Base-by-base conservation (phyloP, 768 basidiomycete species). In the Panaeolus papilionaceus region DNA sequence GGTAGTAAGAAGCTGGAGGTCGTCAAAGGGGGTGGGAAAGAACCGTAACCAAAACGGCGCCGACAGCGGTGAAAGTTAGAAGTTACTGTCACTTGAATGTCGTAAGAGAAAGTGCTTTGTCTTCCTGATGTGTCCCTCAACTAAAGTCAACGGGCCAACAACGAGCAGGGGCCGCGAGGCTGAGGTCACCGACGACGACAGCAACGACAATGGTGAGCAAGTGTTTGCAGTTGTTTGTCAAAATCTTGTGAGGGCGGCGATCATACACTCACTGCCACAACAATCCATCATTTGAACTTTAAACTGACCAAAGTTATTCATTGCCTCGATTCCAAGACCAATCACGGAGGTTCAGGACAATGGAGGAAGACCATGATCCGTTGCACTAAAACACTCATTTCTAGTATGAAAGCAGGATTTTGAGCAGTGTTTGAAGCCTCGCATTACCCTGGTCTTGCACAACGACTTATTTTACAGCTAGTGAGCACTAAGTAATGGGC, bases 161-260 rank as follows among this genome's bases (percentile, higher is more conserved):
- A 40, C 33, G 64, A 67, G 47, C 23, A 45, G 38, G 26, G 44
- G 69, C 73, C 70, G 71, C 67, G 70, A 72, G 71, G 70, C 71
- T 70, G 69, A 70, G 68, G 72, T 66, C 67, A 67, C 62, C 70
- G 67, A 70, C 71, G 71, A 64, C 69, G 68, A 72, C 71, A 69
- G 65, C 73, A 70, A 74, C 71, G 72, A 75, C 73, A 72, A 77
- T 74, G 73, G 72, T 74, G 74, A 75, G 75, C 71, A 72, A 42
- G 66, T 77, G 45, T 75, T 77, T 77, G 76, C 66, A 18, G 14
- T 62, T 77, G 64, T 77, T 77, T 77, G 63, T 44, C 58, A 33
- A 62, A 20, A 45, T 49, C 68, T 49, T 65, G 44, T 3, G 63
- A 61, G 14, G 67, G 61, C 26, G 67, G 67, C 23, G 67, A 64